phyloP scores from a whole-genome alignment of 2,329 filamentous ascomycete species.

The Sporothrix inflata region DNA sequence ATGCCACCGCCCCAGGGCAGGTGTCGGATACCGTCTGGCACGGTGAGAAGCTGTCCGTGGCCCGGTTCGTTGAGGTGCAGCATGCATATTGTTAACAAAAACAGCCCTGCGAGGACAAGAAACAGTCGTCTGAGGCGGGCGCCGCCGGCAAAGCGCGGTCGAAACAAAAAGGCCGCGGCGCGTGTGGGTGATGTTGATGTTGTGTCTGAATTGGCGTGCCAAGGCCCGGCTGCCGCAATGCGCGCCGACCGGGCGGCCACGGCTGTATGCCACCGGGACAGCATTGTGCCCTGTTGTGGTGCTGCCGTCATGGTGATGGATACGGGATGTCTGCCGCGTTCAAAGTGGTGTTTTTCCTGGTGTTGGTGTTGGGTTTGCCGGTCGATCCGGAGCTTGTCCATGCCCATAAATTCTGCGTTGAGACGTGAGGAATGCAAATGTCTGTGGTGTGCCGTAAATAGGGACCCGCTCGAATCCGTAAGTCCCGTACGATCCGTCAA shows the following conservation, averaged over 20 bases:
- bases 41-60: neutral
- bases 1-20: neutral
- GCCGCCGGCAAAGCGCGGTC: neutral
- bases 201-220: neutral
- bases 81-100: constrained; percentile 4
- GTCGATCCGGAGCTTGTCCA: neutral
- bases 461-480: neutral
- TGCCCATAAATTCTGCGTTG: neutral
- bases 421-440: neutral
- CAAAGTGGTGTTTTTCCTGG: neutral
- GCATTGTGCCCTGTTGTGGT: neutral
- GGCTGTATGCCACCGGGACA: neutral
- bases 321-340: neutral
- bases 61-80: neutral
- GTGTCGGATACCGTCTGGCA: neutral
- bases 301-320: neutral
- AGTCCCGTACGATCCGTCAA: neutral
- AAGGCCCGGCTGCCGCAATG: neutral
- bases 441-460: neutral
- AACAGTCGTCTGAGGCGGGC: neutral
- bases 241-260: neutral
- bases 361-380: neutral
- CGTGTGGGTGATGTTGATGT: neutral
- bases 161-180: neutral
- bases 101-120: neutral